These are phyloP conservation scores for Catenaria anguillulae DNA, from an alignment of 371 early-diverging fungal genomes.

Conservation along the genomic window DNA sequence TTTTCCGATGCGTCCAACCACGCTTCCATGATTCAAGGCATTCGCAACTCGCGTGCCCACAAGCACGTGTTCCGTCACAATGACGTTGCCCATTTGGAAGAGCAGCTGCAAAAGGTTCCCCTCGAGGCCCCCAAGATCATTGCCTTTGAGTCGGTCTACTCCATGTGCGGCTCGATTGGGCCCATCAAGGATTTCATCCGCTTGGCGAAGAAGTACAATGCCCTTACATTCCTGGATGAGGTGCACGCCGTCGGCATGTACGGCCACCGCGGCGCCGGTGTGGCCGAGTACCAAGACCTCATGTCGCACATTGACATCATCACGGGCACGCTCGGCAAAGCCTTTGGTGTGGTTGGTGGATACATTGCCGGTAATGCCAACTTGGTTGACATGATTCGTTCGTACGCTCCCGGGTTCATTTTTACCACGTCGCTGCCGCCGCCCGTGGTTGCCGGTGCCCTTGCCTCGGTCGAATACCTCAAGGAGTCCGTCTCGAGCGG, in stretches of 20 bases:
- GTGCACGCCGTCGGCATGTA: conserved; percentile 99
- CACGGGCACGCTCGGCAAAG: conserved; percentile 95
- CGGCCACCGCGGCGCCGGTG: conserved; percentile 88
- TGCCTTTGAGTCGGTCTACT: conserved; percentile 96
- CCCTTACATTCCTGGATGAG: conserved; percentile 95
- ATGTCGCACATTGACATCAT: conserved; percentile 90
- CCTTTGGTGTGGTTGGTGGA: conserved; percentile 94
- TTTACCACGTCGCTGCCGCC: conserved; percentile 97
- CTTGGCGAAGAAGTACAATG: conserved; percentile 91
- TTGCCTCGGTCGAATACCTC: conserved; percentile 76
- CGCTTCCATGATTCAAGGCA: conserved; percentile 98
- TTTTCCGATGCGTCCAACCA: conserved; percentile 91
- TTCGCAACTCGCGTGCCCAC: conserved; percentile 74
- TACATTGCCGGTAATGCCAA: conserved; percentile 84
- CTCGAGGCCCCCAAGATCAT: conserved; percentile 81
- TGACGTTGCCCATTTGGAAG: conserved; percentile 79
- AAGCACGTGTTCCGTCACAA: conserved; percentile 93
- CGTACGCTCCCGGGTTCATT: conserved; percentile 97
- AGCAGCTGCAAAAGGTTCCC: conserved; percentile 59
- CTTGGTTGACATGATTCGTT: conserved; percentile 90
- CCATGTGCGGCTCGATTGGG: conserved; percentile 96
- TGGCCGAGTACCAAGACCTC: conserved; percentile 87
- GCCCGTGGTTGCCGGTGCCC: conserved; percentile 75
- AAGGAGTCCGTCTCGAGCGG: conserved; percentile 70
- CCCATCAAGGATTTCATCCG: conserved; percentile 82